Percentiles rank a stretch among this genome's conserved stretches.
Conservation (phyloP, 495 filamentous ascomycete genomes). For the Cenococcum geophilum region DNA sequence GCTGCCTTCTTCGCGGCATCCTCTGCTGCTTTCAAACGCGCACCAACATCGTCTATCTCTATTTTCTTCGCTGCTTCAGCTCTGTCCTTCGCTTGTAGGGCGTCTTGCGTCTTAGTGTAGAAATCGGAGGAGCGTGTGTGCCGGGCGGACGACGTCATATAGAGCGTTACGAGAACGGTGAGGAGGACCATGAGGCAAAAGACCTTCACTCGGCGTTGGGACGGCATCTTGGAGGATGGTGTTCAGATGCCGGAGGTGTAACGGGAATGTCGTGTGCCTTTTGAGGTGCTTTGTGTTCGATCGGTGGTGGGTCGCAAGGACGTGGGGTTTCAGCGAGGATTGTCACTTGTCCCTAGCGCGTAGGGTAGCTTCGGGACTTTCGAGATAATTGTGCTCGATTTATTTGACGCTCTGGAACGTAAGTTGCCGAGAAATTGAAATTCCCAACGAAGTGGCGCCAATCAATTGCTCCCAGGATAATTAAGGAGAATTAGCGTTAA, state of each 20-base stretch:
- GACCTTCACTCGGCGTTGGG: constrained; percentile 58
- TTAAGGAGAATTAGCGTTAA: too few species aligned
- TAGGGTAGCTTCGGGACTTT: neutral
- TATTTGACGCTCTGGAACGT: too few species aligned
- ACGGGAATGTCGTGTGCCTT: neutral
- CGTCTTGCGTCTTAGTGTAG: constrained; percentile 50
- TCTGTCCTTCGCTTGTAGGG: constrained; percentile 40
- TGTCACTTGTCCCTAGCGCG: neutral
- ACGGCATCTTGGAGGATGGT: constrained; percentile 51
- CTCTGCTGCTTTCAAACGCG: constrained; percentile 37
- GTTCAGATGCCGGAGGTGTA: neutral
- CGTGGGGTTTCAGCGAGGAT: neutral
- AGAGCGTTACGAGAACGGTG: constrained; percentile 54
- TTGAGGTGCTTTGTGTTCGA: neutral
- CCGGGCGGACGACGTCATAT: constrained; percentile 47
- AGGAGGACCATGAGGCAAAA: constrained; percentile 53
- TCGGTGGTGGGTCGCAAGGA: neutral
- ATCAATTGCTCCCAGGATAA: neutral
- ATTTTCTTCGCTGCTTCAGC: constrained; percentile 29
- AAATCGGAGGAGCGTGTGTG: constrained; percentile 46
- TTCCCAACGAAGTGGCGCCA: neutral
- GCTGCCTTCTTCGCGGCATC: constrained; percentile 40
- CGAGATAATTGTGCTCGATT: neutral
- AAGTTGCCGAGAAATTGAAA: too few species aligned
- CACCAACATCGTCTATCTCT: constrained; percentile 33